phyloP scores from a whole-genome alignment of 2,329 filamentous ascomycete species.

The Shiraia sp. region DNA sequence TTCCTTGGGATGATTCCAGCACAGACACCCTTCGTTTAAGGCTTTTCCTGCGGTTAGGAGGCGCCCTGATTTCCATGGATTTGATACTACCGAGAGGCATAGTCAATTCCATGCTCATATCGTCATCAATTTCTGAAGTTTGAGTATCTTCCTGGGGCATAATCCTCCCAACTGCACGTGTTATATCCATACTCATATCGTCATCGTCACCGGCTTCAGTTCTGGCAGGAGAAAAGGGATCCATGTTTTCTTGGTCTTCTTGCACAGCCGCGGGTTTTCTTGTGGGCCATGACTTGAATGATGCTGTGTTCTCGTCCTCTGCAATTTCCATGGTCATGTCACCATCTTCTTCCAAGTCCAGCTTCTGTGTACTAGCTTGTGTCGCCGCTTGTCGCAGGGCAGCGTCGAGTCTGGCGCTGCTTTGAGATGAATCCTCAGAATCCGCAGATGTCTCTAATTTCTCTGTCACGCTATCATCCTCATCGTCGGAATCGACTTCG shows the following conservation, averaged over 20 bases:
- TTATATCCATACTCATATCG: conserved; percentile 95
- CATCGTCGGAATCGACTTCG: conserved; percentile 62
- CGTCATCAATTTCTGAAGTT: conserved; percentile 49
- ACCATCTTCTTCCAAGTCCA: conserved; percentile 61
- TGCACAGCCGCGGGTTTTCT: conserved; percentile 55
- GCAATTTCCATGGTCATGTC: conserved; percentile 58
- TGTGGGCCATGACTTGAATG: conserved; percentile 69
- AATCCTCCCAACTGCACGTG: conserved; percentile 79
- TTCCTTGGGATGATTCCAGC: conserved; percentile 42
- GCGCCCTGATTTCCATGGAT: conserved; percentile 27
- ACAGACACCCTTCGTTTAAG: conserved; percentile 51
- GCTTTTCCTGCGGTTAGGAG: conserved; percentile 39
- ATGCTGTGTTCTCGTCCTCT: conserved; percentile 73
- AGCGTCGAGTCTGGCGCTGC: conserved; percentile 75
- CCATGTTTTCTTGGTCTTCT: conserved; percentile 55
- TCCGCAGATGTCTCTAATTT: conserved; percentile 57
- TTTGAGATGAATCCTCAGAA: conserved; percentile 62
- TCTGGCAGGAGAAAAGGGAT: conserved; percentile 53
- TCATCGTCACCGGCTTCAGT: conserved; percentile 50
- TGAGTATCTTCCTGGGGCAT: conserved; percentile 53
- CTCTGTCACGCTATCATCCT: conserved; percentile 72
- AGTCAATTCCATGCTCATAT: conserved; percentile 61
- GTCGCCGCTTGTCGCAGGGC: conserved; percentile 75
- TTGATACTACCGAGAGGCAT: conserved; percentile 58
- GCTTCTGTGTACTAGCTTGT: conserved; percentile 72